Conservation (phyloP, 2,329 filamentous ascomycete species). For the Acrodontium crateriforme region DNA sequence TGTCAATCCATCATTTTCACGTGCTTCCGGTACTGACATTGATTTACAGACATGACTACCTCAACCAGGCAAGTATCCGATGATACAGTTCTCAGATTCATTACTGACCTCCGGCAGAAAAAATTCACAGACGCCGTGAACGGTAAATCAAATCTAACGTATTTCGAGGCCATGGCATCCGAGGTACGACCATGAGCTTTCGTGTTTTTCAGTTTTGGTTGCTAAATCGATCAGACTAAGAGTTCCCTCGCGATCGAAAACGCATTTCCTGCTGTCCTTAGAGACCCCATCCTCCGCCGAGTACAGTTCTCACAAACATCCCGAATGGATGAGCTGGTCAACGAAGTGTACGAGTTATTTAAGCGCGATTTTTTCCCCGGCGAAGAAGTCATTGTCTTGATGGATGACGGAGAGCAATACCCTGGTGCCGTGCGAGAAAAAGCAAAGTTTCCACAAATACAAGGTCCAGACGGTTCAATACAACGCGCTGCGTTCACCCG, state of each 20-base stretch:
- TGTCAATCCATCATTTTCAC: slow-evolving; percentile 23
- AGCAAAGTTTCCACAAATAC: slow-evolving; percentile 52
- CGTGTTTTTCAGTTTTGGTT: slow-evolving; percentile 1
- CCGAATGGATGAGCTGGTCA: slow-evolving; percentile 66
- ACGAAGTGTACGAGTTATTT: slow-evolving; percentile 50
- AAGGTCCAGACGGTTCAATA: slow-evolving; percentile 52
- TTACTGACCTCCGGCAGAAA: slow-evolving; percentile 39
- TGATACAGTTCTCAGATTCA: too few species aligned
- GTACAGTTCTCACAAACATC: slow-evolving; percentile 85
- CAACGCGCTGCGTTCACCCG: slow-evolving; percentile 56
- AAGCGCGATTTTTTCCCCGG: slow-evolving; percentile 84
- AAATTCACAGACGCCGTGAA: slow-evolving; percentile 94
- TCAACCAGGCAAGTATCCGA: slow-evolving; percentile 61
- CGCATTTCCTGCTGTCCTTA: slow-evolving; percentile 79
- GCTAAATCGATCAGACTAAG: slow-evolving; percentile 24
- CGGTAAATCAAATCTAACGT: slow-evolving; percentile 78
- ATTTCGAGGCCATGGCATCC: slow-evolving; percentile 65
- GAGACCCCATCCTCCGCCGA: slow-evolving; percentile 76
- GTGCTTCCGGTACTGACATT: background rate
- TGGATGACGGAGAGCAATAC: slow-evolving; percentile 49
- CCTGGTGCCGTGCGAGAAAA: slow-evolving; percentile 69
- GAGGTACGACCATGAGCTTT: slow-evolving; percentile 18
- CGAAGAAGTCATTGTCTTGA: slow-evolving; percentile 62
- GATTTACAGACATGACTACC: slow-evolving; percentile 84
- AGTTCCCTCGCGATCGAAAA: slow-evolving; percentile 83